These are phyloP conservation scores for Phytophthora sojae DNA, from an alignment of 352 stramenopile species.

Conservation along the genomic window DNA sequence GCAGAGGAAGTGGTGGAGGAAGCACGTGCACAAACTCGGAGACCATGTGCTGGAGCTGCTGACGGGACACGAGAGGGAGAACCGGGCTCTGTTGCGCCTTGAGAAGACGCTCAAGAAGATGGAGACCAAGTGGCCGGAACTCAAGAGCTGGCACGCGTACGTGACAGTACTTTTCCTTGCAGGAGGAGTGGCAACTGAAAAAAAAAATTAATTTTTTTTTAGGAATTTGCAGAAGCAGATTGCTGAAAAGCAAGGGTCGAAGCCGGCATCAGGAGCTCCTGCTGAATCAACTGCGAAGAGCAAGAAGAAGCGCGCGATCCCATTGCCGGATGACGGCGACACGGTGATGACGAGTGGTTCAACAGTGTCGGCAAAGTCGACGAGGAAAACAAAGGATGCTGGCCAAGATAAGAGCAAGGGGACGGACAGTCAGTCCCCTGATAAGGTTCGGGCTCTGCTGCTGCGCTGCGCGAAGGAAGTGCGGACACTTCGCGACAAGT, in stretches of 20 bases:
- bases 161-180: conserved; percentile 3
- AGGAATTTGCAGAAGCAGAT: conserved; percentile 31
- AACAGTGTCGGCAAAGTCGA: background rate
- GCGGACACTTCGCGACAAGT: conserved; percentile 46
- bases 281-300: conserved; percentile 10
- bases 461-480: conserved; percentile 41
- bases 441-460: conserved; percentile 41
- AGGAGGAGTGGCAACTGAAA: background rate
- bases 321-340: conserved; percentile 26
- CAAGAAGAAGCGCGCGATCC: conserved; percentile 43
- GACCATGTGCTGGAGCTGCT: conserved; percentile 21
- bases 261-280: background rate
- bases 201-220: background rate
- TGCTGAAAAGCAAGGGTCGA: conserved; percentile 3
- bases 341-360: background rate
- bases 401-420: conserved; percentile 14
- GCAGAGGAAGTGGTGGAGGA: conserved; percentile 39
- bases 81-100: conserved; percentile 1
- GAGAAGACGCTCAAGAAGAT: conserved; percentile 25
- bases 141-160: conserved; percentile 30
- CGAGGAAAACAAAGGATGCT: background rate
- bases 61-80: background rate
- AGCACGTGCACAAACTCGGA: conserved; percentile 24
- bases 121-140: conserved; percentile 28
- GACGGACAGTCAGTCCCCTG: conserved; percentile 9